phyloP scores from a whole-genome alignment of 352 stramenopile genomes.

The Phytophthora quininea region DNA sequence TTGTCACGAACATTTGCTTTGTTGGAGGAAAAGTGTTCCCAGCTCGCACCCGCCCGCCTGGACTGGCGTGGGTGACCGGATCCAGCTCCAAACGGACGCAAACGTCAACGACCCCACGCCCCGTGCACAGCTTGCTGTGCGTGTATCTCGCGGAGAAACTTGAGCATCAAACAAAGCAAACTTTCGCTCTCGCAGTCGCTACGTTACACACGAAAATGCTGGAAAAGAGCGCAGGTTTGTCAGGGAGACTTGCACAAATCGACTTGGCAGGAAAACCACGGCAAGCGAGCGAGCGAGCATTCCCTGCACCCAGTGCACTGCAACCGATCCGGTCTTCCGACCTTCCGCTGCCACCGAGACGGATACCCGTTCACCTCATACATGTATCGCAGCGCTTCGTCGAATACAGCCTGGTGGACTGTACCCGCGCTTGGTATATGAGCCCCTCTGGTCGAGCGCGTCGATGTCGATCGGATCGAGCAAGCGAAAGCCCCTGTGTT shows the following conservation, averaged over 20 bases:
- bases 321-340: slow-evolving; percentile 1
- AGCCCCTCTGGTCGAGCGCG: slow-evolving; percentile 16
- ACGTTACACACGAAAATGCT: slow-evolving; percentile 18
- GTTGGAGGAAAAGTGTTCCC: not conserved
- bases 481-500: slow-evolving; percentile 7
- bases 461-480: slow-evolving; percentile 24
- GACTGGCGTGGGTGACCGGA: slow-evolving; percentile 11
- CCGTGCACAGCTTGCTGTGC: too few species aligned
- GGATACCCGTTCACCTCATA: not conserved
- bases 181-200: slow-evolving; percentile 18
- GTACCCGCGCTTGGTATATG: slow-evolving; percentile 12
- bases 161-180: slow-evolving; percentile 4
- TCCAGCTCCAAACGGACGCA: slow-evolving; percentile 14
- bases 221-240: too few species aligned
- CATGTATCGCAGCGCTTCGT: not conserved
- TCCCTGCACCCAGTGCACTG: not conserved
- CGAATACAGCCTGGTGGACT: not conserved
- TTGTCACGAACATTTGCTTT: too few species aligned
- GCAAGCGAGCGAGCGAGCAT: not conserved
- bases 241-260: too few species aligned
- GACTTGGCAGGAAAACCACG: too few species aligned
- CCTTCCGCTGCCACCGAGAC: not conserved
- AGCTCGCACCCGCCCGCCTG: slow-evolving; percentile 4
- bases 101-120: too few species aligned
- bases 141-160: too few species aligned